These are phyloP conservation scores for Penicillium simplicissimum DNA, from an alignment of 495 filamentous ascomycete species.

Conservation along the genomic window DNA sequence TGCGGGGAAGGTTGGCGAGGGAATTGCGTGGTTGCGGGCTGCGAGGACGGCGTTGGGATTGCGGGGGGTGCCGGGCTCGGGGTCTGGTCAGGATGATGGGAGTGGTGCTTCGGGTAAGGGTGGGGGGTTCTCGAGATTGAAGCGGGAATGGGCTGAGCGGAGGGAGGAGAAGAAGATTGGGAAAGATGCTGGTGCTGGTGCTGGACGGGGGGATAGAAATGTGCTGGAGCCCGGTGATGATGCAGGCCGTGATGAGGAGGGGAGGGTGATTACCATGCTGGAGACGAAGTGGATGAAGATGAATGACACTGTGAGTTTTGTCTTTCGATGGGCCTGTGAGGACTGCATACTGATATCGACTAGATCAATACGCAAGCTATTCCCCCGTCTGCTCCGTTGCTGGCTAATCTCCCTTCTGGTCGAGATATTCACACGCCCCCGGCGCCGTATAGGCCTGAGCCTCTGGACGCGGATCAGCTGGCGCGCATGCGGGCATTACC, in stretches of 20 bases:
- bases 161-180: conserved; percentile 59
- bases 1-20: conserved; percentile 74
- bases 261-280: conserved; percentile 80
- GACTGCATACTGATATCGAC: conserved; percentile 1
- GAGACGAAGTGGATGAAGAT: conserved; percentile 87
- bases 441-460: conserved; percentile 58
- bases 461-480: conserved; percentile 57
- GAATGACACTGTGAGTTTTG: conserved; percentile 79
- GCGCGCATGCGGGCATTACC: conserved; percentile 49
- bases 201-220: conserved; percentile 57
- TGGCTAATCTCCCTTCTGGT: conserved; percentile 80
- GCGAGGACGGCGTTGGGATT: conserved; percentile 71
- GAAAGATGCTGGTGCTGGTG: conserved; percentile 67
- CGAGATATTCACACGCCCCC: conserved; percentile 75
- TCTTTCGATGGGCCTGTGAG: not conserved
- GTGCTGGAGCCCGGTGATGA: conserved; percentile 73
- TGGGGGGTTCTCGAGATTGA: conserved; percentile 46
- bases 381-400: conserved; percentile 64
- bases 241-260: conserved; percentile 81
- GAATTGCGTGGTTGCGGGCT: conserved; percentile 78
- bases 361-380: conserved; percentile 81
- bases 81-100: conserved; percentile 18
- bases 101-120: conserved; percentile 41
- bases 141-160: conserved; percentile 51
- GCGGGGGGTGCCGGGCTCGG: conserved; percentile 8